Evolutionary conservation across 1,139 yeast species (phyloP).

Genomic region (Arxiozyma heterogenica): DNA sequence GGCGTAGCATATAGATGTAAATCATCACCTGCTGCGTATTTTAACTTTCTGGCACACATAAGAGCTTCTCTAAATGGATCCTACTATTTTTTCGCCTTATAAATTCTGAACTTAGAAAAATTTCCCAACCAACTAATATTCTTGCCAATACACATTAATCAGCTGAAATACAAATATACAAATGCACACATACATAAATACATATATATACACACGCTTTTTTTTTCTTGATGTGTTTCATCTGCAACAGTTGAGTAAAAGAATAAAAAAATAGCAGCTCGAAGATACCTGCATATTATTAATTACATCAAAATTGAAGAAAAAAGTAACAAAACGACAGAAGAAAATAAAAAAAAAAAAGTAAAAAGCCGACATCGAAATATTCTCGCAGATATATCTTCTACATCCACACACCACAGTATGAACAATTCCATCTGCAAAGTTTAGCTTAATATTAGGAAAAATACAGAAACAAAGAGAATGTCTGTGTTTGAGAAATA

Average conservation of each 20-base stretch:
- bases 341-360: not conserved
- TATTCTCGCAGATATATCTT: not conserved
- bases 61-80: not conserved
- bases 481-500: too few relatives aligned
- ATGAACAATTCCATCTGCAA: not conserved
- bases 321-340: not conserved
- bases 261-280: not conserved
- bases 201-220: too few relatives aligned
- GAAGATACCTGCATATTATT: not conserved
- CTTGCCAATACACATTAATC: not conserved
- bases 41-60: slow-evolving; percentile 28
- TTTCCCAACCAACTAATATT: too few relatives aligned
- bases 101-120: not conserved
- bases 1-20: slow-evolving; percentile 30
- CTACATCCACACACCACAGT: not conserved
- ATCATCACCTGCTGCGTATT: slow-evolving; percentile 31
- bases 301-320: not conserved
- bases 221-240: too few relatives aligned
- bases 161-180: not conserved
- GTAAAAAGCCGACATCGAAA: not conserved
- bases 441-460: not conserved
- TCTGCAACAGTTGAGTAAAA: not conserved
- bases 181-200: too few relatives aligned
- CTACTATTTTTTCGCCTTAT: not conserved
- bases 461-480: not conserved